A percentile compares a stretch with the other conserved stretches of the same genome.
These are phyloP conservation scores for Aspergillus biplanus DNA, from an alignment of 495 filamentous ascomycete species.

Conservation along the genomic window DNA sequence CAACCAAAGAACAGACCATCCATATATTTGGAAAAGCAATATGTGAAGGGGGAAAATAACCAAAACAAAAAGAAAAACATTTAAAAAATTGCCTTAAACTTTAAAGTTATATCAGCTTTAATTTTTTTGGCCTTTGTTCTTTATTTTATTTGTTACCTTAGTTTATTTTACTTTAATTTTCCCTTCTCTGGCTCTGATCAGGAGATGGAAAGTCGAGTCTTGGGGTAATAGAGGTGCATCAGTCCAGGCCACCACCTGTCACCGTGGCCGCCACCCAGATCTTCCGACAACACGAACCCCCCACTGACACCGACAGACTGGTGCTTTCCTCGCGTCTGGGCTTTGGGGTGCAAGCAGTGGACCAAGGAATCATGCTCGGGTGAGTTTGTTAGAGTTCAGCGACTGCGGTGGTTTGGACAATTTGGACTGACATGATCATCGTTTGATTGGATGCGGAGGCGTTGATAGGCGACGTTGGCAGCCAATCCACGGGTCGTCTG, in stretches of 20 bases:
- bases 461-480: conserved; percentile 5
- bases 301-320: conserved; percentile 20
- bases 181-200: background rate
- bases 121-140: background rate
- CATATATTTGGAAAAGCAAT: background rate
- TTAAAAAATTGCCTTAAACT: background rate
- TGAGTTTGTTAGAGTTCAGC: conserved; percentile 5
- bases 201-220: background rate
- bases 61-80: background rate
- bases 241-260: conserved; percentile 4
- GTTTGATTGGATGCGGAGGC: background rate
- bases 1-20: background rate
- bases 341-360: conserved; percentile 7
- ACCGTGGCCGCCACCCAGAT: conserved; percentile 3
- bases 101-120: background rate
- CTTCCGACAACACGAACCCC: conserved; percentile 8
- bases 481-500: conserved; percentile 7
- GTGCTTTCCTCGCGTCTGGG: conserved; percentile 10
- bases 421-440: background rate
- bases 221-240: conserved; percentile 1
- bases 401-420: background rate
- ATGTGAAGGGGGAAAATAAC: background rate
- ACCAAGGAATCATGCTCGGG: conserved; percentile 10
- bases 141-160: background rate
- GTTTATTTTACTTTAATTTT: background rate